phyloP scores from a whole-genome alignment of 306 rosid genomes.

The Fragaria iinumae region DNA sequence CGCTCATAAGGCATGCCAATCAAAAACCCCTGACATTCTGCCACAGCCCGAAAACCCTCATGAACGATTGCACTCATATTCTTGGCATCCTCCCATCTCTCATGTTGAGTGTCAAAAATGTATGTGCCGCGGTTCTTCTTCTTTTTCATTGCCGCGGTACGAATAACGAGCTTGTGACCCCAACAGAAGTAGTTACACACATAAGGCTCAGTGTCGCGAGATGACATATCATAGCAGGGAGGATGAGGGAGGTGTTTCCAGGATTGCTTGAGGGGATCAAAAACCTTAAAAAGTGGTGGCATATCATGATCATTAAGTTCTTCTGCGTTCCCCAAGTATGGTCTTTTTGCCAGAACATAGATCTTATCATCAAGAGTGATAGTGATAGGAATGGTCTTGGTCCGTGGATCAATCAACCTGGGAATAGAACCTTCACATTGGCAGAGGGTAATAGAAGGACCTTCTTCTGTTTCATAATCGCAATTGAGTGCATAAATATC shows the following conservation, averaged over 20 bases:
- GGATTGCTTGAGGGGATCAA: not conserved
- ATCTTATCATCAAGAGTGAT: not conserved
- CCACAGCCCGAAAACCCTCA: not conserved
- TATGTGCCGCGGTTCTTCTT: not conserved
- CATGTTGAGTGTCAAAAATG: not conserved
- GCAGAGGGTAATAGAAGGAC: not conserved
- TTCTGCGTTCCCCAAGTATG: not conserved
- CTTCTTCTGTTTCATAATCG: not conserved
- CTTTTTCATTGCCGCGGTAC: not conserved
- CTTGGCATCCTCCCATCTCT: not conserved
- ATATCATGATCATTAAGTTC: not conserved
- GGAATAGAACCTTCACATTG: not conserved
- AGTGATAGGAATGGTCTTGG: not conserved
- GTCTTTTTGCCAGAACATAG: conserved; percentile 1
- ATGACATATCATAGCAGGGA: not conserved
- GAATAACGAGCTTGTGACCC: not conserved
- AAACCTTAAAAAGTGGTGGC: conserved; percentile 2
- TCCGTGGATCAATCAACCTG: conserved; percentile 7
- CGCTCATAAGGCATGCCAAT: not conserved
- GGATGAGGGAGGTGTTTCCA: not conserved
- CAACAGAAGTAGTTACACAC: not conserved
- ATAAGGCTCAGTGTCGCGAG: not conserved
- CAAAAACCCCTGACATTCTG: not conserved
- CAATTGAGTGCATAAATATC: not conserved
- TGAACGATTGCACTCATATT: not conserved